These are phyloP conservation scores for Leccinum pellstonianum DNA, from an alignment of 768 basidiomycete species.

Conservation along the genomic window DNA sequence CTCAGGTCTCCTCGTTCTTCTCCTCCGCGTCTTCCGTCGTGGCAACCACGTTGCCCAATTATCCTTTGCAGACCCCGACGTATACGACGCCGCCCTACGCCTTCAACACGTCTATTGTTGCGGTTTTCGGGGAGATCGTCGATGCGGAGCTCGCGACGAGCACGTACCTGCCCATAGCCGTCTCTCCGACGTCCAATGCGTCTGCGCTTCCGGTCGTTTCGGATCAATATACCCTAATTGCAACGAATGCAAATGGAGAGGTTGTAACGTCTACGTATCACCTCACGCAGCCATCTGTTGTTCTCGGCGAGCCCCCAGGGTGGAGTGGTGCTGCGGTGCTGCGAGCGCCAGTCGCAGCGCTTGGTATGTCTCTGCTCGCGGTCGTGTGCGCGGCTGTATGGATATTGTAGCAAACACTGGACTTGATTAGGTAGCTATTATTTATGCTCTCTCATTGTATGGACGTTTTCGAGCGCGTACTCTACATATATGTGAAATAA, in stretches of 20 bases:
- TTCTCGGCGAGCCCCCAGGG: slow-evolving; percentile 66
- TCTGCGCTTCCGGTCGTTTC: slow-evolving; percentile 59
- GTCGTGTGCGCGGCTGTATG: slow-evolving; percentile 12
- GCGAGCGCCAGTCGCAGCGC: slow-evolving; percentile 8
- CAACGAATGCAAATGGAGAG: slow-evolving; percentile 55
- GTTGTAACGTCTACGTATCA: slow-evolving; percentile 55
- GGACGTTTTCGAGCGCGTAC: background rate
- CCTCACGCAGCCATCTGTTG: slow-evolving; percentile 42
- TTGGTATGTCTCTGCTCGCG: slow-evolving; percentile 14
- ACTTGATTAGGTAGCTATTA: slow-evolving; percentile 1
- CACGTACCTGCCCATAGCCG: slow-evolving; percentile 65
- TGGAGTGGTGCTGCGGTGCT: slow-evolving; percentile 35
- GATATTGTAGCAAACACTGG: slow-evolving; percentile 16
- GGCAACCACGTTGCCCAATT: slow-evolving; percentile 71
- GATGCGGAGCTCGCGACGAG: slow-evolving; percentile 64
- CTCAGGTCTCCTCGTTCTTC: slow-evolving; percentile 48
- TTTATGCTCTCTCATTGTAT: background rate
- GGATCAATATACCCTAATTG: slow-evolving; percentile 51
- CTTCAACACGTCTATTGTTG: slow-evolving; percentile 66
- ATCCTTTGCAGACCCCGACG: slow-evolving; percentile 60
- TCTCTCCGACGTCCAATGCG: slow-evolving; percentile 39
- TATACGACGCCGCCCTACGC: slow-evolving; percentile 62
- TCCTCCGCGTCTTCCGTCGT: slow-evolving; percentile 64
- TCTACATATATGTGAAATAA: background rate
- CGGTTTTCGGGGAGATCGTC: slow-evolving; percentile 54